Percentiles rank a stretch among this genome's conserved stretches.
Conservation (phyloP, 73 alveolate species). For the Urostyla sp. region DNA sequence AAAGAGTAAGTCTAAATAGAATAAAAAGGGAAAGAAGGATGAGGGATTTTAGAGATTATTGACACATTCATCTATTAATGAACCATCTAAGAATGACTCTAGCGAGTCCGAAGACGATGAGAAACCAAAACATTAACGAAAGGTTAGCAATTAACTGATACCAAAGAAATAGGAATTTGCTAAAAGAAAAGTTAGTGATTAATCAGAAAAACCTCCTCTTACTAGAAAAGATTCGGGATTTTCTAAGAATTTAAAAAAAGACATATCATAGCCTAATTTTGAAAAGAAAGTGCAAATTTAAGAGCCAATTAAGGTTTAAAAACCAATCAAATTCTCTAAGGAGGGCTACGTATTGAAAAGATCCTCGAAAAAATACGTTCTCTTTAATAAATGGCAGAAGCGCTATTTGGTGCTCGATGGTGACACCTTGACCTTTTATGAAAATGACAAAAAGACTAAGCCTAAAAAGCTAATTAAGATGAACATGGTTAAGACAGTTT, state of each 20-base stretch:
- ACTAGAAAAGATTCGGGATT: background rate
- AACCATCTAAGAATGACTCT: background rate
- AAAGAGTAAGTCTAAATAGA: background rate
- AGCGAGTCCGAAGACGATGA: background rate
- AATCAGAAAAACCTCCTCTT: background rate
- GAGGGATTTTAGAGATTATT: background rate
- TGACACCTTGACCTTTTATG: slow-evolving; percentile 20
- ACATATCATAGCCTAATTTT: background rate
- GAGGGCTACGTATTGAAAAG: slow-evolving; percentile 36
- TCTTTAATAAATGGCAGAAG: slow-evolving; percentile 40
- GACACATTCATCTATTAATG: background rate
- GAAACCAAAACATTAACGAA: background rate
- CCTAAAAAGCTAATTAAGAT: slow-evolving; percentile 48
- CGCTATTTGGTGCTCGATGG: slow-evolving; percentile 46
- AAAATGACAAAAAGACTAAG: slow-evolving; percentile 10
- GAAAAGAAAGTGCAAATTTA: background rate
- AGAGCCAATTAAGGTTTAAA: background rate
- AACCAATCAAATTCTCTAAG: slow-evolving; percentile 3
- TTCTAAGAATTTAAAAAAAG: background rate
- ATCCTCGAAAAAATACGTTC: slow-evolving; percentile 9
- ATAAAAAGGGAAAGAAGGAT: background rate
- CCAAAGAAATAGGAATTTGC: slow-evolving; percentile 5
- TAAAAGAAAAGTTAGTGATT: background rate
- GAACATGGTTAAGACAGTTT: slow-evolving; percentile 39
- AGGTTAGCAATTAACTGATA: background rate